Conservation (phyloP, 2,329 filamentous ascomycete genomes). For the Penicillium sp. region DNA sequence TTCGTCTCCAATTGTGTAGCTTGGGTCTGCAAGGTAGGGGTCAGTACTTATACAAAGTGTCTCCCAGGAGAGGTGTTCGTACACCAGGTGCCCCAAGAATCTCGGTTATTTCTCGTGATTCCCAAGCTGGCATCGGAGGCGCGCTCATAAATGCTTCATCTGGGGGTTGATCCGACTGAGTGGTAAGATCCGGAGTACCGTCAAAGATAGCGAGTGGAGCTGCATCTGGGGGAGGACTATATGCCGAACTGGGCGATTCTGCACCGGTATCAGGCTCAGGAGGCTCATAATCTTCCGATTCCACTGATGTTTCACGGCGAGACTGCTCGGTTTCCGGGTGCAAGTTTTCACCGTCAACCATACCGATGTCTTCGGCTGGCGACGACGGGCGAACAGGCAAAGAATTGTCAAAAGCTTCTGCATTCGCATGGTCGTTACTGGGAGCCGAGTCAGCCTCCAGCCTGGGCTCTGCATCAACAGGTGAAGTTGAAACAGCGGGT, state of each 20-base stretch:
- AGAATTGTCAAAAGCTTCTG: constrained; percentile 4
- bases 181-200: constrained; percentile 23
- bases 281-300: constrained; percentile 62
- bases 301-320: constrained; percentile 33
- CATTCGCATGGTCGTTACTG: constrained; percentile 8
- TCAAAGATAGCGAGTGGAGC: constrained; percentile 40
- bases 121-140: constrained; percentile 32
- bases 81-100: constrained; percentile 37
- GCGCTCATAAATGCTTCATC: constrained; percentile 38
- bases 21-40: constrained; percentile 29
- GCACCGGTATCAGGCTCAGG: constrained; percentile 45
- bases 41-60: constrained; percentile 31
- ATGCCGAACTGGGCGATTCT: constrained; percentile 32
- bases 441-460: neutral
- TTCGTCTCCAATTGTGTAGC: constrained; percentile 27
- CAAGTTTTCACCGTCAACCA: constrained; percentile 10
- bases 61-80: constrained; percentile 28
- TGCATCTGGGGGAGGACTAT: constrained; percentile 50
- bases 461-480: neutral
- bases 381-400: constrained; percentile 12
- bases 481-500: constrained; percentile 7
- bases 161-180: constrained; percentile 25
- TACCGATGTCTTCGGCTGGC: constrained; percentile 10
- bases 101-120: constrained; percentile 19
- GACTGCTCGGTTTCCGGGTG: constrained; percentile 12